Evolutionary conservation across 1,284 basidiomycete species (phyloP), one percentile per base, ranked within the genome.

Genomic region (Papiliotrema fonsecae): DNA sequence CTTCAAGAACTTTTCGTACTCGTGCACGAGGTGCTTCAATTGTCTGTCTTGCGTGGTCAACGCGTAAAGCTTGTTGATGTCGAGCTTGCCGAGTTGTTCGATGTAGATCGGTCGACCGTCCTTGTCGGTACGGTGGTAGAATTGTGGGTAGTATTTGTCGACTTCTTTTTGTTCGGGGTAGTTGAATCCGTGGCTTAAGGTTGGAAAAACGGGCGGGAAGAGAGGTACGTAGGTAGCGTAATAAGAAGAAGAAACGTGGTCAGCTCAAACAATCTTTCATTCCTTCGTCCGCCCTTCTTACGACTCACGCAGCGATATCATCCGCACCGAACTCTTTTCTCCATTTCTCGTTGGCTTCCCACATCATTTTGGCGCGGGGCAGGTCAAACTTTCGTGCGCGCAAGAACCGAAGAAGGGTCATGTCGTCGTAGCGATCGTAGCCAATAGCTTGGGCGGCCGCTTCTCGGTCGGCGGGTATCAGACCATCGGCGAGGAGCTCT

Each of bases 61-160:
- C 30, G 77, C 75, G 75, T 91, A 89, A 32, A 96, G 82, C 32
- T 85, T 86, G 66, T 79, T 83, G 64, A 96, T 79, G 76, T 98
- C 87, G 58, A 97, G 82, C 62, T 87, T 83, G 58, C 93, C 92
- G 45, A 98, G 84, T 47, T 84, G 86, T 71, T 97, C 92, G 64
- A 98, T 84, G 79, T 97, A 98, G 60, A 98, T 75, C 2, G 96
- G 96, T 51, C 93, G 86, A 19, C 96, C 94, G 55, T 97, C 92
- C 77, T 87, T 90, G 81, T 98, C 94, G 58, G 79, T 87, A 78
- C 93, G 94, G 78, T 97, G 94, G 73, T 97, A 93, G 76, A 82
- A 97, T 68, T 96, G 89, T 1, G 94, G 93, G 71, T 97, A 97
- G 67, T 88, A 89, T 75, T 91, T 85, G 78, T 91, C 83, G 13